These are phyloP conservation scores for Aureobasidium sp. DNA, from an alignment of 2,329 filamentous ascomycete genomes.

Conservation along the genomic window DNA sequence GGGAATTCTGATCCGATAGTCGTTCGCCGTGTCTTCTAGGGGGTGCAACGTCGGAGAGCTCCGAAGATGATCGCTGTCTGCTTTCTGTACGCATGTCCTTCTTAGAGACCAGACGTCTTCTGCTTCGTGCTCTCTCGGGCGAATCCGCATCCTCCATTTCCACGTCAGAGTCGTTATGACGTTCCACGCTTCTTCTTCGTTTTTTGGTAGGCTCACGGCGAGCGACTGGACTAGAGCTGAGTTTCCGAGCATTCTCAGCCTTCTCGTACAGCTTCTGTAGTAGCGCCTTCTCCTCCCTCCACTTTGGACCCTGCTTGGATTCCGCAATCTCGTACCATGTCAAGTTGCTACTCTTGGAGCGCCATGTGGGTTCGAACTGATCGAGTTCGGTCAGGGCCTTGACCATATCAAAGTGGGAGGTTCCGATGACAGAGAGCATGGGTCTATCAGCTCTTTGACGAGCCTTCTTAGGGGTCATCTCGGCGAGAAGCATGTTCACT, in stretches of 20 bases:
- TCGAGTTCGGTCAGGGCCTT: conserved; percentile 38
- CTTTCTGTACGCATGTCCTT: conserved; percentile 29
- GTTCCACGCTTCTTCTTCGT: conserved; percentile 18
- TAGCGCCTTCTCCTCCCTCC: conserved; percentile 79
- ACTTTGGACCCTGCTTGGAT: conserved; percentile 74
- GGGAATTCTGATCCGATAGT: conserved; percentile 16
- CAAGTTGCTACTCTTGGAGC: conserved; percentile 59
- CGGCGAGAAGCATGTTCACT: conserved; percentile 60
- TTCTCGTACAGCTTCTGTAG: conserved; percentile 69
- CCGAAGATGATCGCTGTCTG: conserved; percentile 25
- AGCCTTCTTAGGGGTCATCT: conserved; percentile 51
- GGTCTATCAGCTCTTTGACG: conserved; percentile 75
- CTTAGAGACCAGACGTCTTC: conserved; percentile 29
- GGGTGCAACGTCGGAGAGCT: conserved; percentile 24
- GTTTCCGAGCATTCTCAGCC: conserved; percentile 19
- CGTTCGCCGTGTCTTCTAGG: conserved; percentile 20
- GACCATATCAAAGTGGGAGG: conserved; percentile 77
- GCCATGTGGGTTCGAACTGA: conserved; percentile 74
- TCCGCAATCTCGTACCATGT: conserved; percentile 84
- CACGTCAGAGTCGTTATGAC: conserved; percentile 14
- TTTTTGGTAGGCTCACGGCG: conserved; percentile 29
- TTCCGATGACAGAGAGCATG: conserved; percentile 88
- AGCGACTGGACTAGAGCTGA: conserved; percentile 31
- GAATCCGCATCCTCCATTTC: conserved; percentile 19
- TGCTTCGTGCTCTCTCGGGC: conserved; percentile 18